A percentile compares a stretch with the other conserved stretches of the same genome.
Evolutionary conservation across 1,284 basidiomycete genomes (phyloP).

Genomic region (Cutaneotrichosporon dermatis): DNA sequence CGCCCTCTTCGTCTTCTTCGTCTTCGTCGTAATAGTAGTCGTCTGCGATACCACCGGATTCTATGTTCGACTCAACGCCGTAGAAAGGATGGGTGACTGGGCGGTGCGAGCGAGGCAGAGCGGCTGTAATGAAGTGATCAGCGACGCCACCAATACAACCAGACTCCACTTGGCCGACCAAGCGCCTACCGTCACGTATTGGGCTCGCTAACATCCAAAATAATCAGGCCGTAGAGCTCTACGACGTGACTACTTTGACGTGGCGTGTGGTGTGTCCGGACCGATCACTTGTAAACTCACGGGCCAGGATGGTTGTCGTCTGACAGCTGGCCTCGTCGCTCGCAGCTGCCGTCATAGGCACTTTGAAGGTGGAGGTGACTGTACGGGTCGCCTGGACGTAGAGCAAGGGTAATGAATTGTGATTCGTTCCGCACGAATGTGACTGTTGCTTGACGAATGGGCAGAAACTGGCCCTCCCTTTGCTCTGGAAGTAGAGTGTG

Average conservation of each 20-base stretch:
- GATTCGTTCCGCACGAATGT: too few species aligned
- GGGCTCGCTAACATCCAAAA: neutral
- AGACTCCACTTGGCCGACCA: neutral
- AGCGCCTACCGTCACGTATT: too few species aligned
- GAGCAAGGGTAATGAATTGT: neutral
- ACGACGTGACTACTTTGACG: too few species aligned
- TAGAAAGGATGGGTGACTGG: conserved; percentile 21
- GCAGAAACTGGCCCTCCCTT: too few species aligned
- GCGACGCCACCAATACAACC: neutral
- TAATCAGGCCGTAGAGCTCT: too few species aligned
- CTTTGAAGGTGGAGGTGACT: conserved; percentile 8
- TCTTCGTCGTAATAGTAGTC: conserved; percentile 26
- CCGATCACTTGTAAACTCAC: conserved; percentile 13
- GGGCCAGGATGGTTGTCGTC: conserved; percentile 19
- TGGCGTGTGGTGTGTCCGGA: too few species aligned
- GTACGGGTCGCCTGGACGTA: neutral
- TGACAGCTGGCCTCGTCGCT: conserved; percentile 17
- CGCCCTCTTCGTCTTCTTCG: conserved; percentile 30
- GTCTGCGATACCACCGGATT: conserved; percentile 19
- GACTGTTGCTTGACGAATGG: too few species aligned
- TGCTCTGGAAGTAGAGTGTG: too few species aligned
- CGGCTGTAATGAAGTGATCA: neutral
- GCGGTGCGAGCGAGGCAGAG: conserved; percentile 9
- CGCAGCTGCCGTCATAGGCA: conserved; percentile 20
- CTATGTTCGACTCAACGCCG: conserved; percentile 20